Evolutionary conservation across 441 rosid species (phyloP).

Genomic region (Corymbia citriodora): DNA sequence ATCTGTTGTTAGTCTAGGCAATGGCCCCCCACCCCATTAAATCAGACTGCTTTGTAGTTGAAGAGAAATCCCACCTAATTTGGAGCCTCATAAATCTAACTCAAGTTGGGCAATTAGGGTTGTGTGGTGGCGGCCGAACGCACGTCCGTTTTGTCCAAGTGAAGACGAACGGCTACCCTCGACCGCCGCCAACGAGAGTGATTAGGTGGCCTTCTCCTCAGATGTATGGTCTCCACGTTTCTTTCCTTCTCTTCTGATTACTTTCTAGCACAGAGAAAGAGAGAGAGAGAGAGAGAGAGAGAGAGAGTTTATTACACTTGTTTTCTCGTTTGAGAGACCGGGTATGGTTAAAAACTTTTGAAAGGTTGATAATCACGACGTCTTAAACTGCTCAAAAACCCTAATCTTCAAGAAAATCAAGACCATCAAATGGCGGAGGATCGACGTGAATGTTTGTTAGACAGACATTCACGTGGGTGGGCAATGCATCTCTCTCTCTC

Average conservation of each 20-base stretch:
- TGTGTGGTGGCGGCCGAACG: not conserved
- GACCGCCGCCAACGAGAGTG: not conserved
- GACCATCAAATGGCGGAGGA: not conserved
- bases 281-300: not conserved
- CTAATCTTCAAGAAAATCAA: not conserved
- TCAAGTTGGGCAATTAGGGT: not conserved
- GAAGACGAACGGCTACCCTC: not conserved
- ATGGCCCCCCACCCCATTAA: not conserved
- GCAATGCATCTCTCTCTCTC: not conserved
- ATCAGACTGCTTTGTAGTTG: not conserved
- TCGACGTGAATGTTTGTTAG: slow-evolving; percentile 7
- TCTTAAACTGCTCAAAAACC: not conserved
- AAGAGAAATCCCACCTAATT: not conserved
- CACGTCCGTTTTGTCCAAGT: not conserved
- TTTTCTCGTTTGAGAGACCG: not conserved
- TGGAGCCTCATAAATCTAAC: not conserved
- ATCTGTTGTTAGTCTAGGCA: not conserved
- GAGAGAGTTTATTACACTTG: no score
- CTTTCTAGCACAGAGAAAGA: not conserved
- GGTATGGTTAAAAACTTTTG: not conserved
- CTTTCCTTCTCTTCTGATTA: not conserved
- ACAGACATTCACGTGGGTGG: slow-evolving; percentile 3
- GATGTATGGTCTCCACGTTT: not conserved
- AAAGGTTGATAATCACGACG: not conserved
- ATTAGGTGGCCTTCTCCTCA: not conserved